phyloP scores from a whole-genome alignment of 345 rosid genomes.

The Triadica sebifera region DNA sequence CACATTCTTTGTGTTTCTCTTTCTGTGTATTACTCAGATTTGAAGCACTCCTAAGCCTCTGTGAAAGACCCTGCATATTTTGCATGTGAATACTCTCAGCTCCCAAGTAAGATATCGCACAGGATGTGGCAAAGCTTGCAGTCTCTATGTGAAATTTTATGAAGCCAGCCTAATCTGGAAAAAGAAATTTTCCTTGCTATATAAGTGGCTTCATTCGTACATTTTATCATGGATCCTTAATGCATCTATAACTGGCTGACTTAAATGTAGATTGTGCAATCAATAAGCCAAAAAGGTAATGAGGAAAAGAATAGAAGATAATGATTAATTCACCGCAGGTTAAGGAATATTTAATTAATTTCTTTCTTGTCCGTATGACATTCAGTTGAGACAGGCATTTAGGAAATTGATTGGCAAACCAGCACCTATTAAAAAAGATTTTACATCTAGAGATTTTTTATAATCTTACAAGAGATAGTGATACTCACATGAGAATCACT shows the following conservation, averaged over 20 bases:
- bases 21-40: conserved; percentile 13
- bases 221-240: conserved; percentile 10
- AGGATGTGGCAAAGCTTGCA: conserved; percentile 34
- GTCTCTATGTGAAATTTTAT: conserved; percentile 31
- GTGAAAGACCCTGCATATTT: conserved; percentile 41
- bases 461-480: not conserved
- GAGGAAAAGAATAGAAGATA: not conserved
- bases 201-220: not conserved
- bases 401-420: not conserved
- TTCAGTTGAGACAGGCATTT: not conserved
- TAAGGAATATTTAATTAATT: not conserved
- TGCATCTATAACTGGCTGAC: not conserved
- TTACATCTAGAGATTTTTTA: not conserved
- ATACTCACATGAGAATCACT: conserved; percentile 50
- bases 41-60: conserved; percentile 15
- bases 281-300: not conserved
- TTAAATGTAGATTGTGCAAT: conserved; percentile 10
- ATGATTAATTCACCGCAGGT: not conserved
- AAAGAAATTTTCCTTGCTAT: conserved; percentile 14
- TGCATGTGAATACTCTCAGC: conserved; percentile 30
- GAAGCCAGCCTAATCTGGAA: conserved; percentile 27
- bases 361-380: not conserved
- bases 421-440: not conserved
- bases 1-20: conserved; percentile 18
- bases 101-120: conserved; percentile 29